These are phyloP conservation scores for Dothistroma septosporum DNA, from an alignment of 2,329 filamentous ascomycete genomes.

Conservation along the genomic window DNA sequence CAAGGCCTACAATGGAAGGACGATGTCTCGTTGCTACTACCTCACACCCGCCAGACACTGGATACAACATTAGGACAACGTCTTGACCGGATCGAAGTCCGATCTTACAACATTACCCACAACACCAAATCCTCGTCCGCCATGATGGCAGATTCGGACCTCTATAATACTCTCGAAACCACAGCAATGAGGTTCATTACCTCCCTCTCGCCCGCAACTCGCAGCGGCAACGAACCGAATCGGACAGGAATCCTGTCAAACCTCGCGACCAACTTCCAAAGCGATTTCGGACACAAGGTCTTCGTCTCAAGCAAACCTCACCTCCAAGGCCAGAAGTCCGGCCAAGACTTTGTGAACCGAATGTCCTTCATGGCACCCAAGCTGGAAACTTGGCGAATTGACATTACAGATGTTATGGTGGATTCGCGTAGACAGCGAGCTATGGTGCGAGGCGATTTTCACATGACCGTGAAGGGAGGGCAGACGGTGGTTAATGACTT, in stretches of 20 bases:
- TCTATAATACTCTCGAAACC: constrained; percentile 15
- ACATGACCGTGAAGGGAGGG: constrained; percentile 26
- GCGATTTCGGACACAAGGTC: constrained; percentile 33
- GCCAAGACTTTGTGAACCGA: constrained; percentile 26
- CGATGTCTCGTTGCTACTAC: too few relatives aligned
- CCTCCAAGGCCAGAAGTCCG: constrained; percentile 20
- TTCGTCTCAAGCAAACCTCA: constrained; percentile 25
- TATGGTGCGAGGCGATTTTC: constrained; percentile 26
- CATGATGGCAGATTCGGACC: background rate
- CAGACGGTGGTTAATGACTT: constrained; percentile 32
- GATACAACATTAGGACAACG: too few relatives aligned
- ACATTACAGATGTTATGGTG: constrained; percentile 26
- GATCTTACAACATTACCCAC: too few relatives aligned
- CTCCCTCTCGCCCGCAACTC: constrained; percentile 12
- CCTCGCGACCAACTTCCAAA: constrained; percentile 19
- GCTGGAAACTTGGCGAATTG: constrained; percentile 26
- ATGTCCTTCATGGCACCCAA: constrained; percentile 24
- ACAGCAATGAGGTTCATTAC: constrained; percentile 21
- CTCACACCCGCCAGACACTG: too few relatives aligned
- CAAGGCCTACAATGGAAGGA: too few relatives aligned
- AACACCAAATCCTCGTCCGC: background rate
- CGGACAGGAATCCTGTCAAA: constrained; percentile 21
- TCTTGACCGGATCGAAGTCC: too few relatives aligned
- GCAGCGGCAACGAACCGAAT: constrained; percentile 21
- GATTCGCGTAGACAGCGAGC: constrained; percentile 28